Conservation (phyloP, 2,329 filamentous ascomycete species). For the Fusarium albosuccineum region DNA sequence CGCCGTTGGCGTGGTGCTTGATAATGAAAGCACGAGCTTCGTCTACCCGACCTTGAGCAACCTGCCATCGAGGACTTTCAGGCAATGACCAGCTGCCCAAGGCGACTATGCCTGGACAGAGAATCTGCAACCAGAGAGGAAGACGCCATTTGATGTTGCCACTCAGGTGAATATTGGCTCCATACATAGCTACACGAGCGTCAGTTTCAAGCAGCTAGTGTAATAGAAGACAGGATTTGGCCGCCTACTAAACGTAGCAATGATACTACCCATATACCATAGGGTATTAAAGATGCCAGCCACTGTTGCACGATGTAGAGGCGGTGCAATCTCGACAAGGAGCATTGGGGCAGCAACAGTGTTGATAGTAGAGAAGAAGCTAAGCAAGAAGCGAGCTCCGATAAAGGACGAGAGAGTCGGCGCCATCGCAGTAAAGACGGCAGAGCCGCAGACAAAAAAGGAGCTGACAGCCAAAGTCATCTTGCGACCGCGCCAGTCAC, state of each 20-base stretch:
- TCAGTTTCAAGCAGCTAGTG: not conserved
- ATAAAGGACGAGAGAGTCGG: conserved; percentile 15
- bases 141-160: conserved; percentile 41
- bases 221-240: accelerated
- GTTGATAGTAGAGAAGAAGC: conserved; percentile 20
- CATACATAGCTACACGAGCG: conserved; percentile 30
- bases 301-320: conserved; percentile 68
- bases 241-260: conserved; percentile 15
- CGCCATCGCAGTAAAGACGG: conserved; percentile 15
- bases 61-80: conserved; percentile 70
- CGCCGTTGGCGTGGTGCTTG: conserved; percentile 18
- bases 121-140: conserved; percentile 35
- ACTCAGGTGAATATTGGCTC: conserved; percentile 27
- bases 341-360: conserved; percentile 68
- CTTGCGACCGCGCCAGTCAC: conserved; percentile 60
- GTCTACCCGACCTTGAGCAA: conserved; percentile 8
- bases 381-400: conserved; percentile 10
- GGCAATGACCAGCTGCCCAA: conserved; percentile 63
- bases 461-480: conserved; percentile 60
- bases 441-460: conserved; percentile 49
- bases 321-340: conserved; percentile 71
- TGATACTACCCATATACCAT: conserved; percentile 54
- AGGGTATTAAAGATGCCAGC: conserved; percentile 66
- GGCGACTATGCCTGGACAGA: conserved; percentile 33
- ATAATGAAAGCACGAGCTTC: conserved; percentile 9